Evolutionary conservation across 495 filamentous ascomycete species (phyloP), one percentile per base, ranked within the genome.

Genomic region (Hapsidospora chrysogenum): DNA sequence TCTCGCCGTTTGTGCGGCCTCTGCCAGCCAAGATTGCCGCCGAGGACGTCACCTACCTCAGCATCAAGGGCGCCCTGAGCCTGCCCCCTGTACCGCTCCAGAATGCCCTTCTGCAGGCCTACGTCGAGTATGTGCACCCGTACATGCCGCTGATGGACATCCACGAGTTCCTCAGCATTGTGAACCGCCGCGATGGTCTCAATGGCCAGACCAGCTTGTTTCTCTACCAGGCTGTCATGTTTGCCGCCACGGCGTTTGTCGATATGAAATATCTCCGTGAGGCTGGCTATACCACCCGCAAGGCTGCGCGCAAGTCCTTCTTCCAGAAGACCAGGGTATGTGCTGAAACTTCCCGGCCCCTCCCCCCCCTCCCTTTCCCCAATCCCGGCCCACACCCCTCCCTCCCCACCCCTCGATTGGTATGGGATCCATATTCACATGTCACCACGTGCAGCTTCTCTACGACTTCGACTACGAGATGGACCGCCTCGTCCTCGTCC

Each of bases 381-480:
- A 21, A n/a, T n/a, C n/a, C 32, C 8, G 32, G 11, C 11, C 7
- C 32, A 9, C 17, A 8, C 17, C 13, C 23, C 23, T 11, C 15
- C 17, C 13, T 37, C 35, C 19, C 13, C 19, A n/a, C n/a, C n/a
- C 3, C 3, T 37, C 27, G 13, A n/a, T 5, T 18, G 23, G 11
- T 17, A 17, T 17, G 19, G 31, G 36, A 30, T 8, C 15, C 25
- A 17, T 31, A 30, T 37, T 57, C 33, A 60, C 46, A 31, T 13
- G 21, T 34, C 19, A 18, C 9, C 23, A n/a, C 23, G 6, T 6
- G 23, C 23, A 61, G 58, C 48, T 56, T 6, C 59, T 92, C 17
- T 89, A 89, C 47, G 84, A 89, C 46, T 83, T 85, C 41, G 84
- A 92, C 47, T 82, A 82, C 47, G 84, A 92, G 51, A 69, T 72